phyloP scores from a whole-genome alignment of 73 alveolate genomes.

The Paramecium bursaria region DNA sequence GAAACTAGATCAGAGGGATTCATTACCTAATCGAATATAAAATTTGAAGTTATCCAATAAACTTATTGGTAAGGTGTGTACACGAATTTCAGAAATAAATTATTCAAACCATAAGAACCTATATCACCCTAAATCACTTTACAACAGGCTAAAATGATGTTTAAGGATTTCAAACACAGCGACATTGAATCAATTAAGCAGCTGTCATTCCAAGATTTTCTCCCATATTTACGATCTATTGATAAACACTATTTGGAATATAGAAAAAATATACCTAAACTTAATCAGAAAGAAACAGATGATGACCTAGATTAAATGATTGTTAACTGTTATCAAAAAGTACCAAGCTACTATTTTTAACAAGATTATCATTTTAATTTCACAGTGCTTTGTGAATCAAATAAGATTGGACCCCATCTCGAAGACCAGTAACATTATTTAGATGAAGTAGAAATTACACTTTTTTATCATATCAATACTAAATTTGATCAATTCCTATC shows the following conservation, averaged over 20 bases:
- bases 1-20: too few species aligned
- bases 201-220: slow-evolving; percentile 44
- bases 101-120: too few species aligned
- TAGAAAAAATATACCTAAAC: slow-evolving; percentile 21
- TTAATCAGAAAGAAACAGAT: not conserved
- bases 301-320: slow-evolving; percentile 51
- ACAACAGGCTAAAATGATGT: too few species aligned
- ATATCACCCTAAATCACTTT: too few species aligned
- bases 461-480: slow-evolving; percentile 39
- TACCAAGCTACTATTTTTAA: slow-evolving; percentile 20
- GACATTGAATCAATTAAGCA: slow-evolving; percentile 7
- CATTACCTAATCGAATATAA: too few species aligned
- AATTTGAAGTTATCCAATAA: too few species aligned
- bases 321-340: slow-evolving; percentile 13
- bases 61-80: too few species aligned
- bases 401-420: slow-evolving; percentile 2
- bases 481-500: slow-evolving; percentile 21
- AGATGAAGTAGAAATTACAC: slow-evolving; percentile 46
- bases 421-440: slow-evolving; percentile 31
- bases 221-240: slow-evolving; percentile 19
- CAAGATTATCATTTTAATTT: not conserved
- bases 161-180: too few species aligned
- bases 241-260: slow-evolving; percentile 26
- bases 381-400: not conserved
- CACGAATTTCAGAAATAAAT: too few species aligned